phyloP scores from a whole-genome alignment of 1,139 yeast genomes.

The Pichia sp. region DNA sequence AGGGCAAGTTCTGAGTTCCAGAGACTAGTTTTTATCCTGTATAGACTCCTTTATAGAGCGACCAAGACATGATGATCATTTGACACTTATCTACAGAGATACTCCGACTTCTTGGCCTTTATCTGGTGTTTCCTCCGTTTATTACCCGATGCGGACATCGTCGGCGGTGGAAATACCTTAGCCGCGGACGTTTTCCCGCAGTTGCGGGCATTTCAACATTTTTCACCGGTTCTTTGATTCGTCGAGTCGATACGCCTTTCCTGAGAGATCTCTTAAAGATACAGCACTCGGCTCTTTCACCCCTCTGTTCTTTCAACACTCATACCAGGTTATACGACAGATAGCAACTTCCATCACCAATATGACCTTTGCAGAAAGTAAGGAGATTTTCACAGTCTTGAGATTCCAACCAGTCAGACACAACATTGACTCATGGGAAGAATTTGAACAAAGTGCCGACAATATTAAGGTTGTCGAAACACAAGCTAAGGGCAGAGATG shows the following conservation, averaged over 20 bases:
- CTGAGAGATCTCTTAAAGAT: no score
- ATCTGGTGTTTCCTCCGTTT: no score
- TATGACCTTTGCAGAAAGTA: conserved; percentile 9
- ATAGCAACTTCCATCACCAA: not conserved
- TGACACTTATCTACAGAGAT: no score
- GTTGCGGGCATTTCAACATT: not conserved
- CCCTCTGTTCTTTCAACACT: no score
- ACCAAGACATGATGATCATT: no score
- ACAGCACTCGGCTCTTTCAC: no score
- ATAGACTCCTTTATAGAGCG: not conserved
- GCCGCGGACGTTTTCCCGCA: no score
- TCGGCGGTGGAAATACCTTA: no score
- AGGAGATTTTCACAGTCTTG: conserved; percentile 51
- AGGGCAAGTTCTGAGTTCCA: conserved; percentile 5
- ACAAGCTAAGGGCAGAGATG: conserved; percentile 37
- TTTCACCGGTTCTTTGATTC: not conserved
- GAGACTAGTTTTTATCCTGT: not conserved
- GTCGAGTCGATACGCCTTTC: no score
- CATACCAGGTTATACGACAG: no score
- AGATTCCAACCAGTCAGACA: conserved; percentile 53
- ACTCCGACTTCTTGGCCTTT: no score
- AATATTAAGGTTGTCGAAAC: conserved; percentile 39
- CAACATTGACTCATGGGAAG: conserved; percentile 57
- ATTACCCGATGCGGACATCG: not conserved
- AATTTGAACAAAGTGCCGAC: conserved; percentile 42